A percentile compares a stretch with the other conserved stretches of the same genome.
phyloP scores from a whole-genome alignment of 164 flowering plant genomes.

The Chimonanthus salicifolius region DNA sequence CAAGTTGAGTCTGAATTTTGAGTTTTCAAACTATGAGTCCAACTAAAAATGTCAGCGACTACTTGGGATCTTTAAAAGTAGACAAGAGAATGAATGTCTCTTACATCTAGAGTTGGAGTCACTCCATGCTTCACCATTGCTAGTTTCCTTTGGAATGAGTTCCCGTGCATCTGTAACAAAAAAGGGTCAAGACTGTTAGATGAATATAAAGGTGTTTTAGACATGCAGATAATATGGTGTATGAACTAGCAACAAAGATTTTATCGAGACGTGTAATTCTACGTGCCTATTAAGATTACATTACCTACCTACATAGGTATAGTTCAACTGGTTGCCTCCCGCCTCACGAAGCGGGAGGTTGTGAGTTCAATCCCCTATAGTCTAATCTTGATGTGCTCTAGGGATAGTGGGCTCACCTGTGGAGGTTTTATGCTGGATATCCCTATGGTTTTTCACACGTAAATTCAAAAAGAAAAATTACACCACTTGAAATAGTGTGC shows the following conservation, averaged over 20 bases:
- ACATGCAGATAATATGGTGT: neutral
- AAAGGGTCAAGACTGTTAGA: neutral
- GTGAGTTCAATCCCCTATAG: too few species aligned
- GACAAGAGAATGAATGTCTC: slow-evolving; percentile 4
- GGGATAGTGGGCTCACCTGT: too few species aligned
- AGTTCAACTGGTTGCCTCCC: too few species aligned
- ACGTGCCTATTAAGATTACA: too few species aligned
- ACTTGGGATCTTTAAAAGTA: neutral
- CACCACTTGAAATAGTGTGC: neutral
- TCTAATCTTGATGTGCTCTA: too few species aligned
- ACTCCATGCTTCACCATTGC: slow-evolving; percentile 69
- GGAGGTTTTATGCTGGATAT: too few species aligned
- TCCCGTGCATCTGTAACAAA: slow-evolving; percentile 80
- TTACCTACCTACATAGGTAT: too few species aligned
- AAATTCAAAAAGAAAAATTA: neutral
- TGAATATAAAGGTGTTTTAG: neutral
- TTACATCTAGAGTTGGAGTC: slow-evolving; percentile 61
- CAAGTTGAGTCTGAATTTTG: too few species aligned
- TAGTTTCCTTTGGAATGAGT: slow-evolving; percentile 88
- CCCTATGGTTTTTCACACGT: too few species aligned
- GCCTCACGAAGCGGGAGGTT: too few species aligned
- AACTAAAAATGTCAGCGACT: neutral
- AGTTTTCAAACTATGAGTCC: neutral
- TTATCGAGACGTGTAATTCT: too few species aligned
- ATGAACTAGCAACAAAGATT: neutral